These are phyloP conservation scores for Lachnellula suecica DNA, from an alignment of 2,329 filamentous ascomycete genomes.

Conservation along the genomic window DNA sequence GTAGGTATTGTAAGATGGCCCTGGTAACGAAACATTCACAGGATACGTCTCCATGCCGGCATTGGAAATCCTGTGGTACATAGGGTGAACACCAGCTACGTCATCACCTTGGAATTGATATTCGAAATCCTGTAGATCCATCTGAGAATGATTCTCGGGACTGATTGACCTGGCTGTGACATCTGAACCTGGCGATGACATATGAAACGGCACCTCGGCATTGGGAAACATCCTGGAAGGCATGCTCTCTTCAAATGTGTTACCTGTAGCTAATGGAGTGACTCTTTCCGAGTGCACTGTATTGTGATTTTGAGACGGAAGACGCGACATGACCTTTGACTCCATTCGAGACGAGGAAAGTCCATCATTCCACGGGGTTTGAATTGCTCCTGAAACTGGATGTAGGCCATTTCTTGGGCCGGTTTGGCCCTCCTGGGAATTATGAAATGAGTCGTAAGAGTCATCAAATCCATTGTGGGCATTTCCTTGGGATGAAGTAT, in stretches of 20 bases:
- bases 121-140: slow-evolving; percentile 29
- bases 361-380: slow-evolving; percentile 27
- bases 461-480: slow-evolving; percentile 30
- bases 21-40: slow-evolving; percentile 21
- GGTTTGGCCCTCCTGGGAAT: slow-evolving; percentile 22
- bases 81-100: slow-evolving; percentile 18
- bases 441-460: slow-evolving; percentile 22
- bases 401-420: slow-evolving; percentile 16
- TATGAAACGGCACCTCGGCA: slow-evolving; percentile 31
- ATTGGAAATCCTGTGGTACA: slow-evolving; percentile 25
- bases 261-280: slow-evolving; percentile 21
- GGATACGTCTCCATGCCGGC: slow-evolving; percentile 17
- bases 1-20: slow-evolving; percentile 23
- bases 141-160: slow-evolving; percentile 27
- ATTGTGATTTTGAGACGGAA: slow-evolving; percentile 30
- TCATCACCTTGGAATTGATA: slow-evolving; percentile 30
- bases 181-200: slow-evolving; percentile 33
- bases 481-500: slow-evolving; percentile 24
- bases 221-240: slow-evolving; percentile 28
- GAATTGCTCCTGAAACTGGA: slow-evolving; percentile 18
- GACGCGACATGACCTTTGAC: slow-evolving; percentile 28
- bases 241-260: slow-evolving; percentile 28
- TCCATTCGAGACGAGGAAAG: slow-evolving; percentile 23
- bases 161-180: slow-evolving; percentile 31
- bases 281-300: slow-evolving; percentile 29